Evolutionary conservation across 2,329 filamentous ascomycete species (phyloP).

Genomic region (Nemania sp.): DNA sequence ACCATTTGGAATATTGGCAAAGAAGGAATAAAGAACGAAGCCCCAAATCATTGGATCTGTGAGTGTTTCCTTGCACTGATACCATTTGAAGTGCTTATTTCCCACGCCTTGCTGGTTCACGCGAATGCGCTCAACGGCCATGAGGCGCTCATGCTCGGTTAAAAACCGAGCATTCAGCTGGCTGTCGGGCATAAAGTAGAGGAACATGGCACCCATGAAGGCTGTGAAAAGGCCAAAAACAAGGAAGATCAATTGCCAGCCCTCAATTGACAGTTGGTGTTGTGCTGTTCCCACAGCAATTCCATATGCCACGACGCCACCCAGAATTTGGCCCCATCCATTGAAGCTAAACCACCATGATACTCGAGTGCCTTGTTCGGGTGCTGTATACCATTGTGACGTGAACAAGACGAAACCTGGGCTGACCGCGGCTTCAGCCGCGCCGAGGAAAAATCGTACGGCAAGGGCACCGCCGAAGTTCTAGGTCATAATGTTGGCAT

Average conservation of each 20-base stretch:
- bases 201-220: conserved; percentile 51
- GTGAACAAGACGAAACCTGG: conserved; percentile 40
- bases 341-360: conserved; percentile 40
- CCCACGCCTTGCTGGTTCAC: conserved; percentile 69
- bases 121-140: conserved; percentile 57
- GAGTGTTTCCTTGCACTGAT: conserved; percentile 55
- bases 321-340: conserved; percentile 45
- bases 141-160: conserved; percentile 60
- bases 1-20: conserved; percentile 45
- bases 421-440: conserved; percentile 43
- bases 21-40: conserved; percentile 41
- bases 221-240: conserved; percentile 57
- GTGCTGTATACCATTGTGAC: conserved; percentile 40
- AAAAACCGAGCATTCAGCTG: conserved; percentile 49
- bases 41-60: conserved; percentile 45
- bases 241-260: conserved; percentile 68
- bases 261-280: conserved; percentile 50
- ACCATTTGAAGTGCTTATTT: conserved; percentile 68
- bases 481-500: conserved; percentile 5
- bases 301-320: conserved; percentile 46
- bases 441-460: conserved; percentile 47
- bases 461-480: conserved; percentile 45
- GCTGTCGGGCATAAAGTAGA: conserved; percentile 51
- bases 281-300: conserved; percentile 53
- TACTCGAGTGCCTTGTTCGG: conserved; percentile 37